phyloP scores from a whole-genome alignment of 176 grass and related monocot species.

The Carex kokanica region DNA sequence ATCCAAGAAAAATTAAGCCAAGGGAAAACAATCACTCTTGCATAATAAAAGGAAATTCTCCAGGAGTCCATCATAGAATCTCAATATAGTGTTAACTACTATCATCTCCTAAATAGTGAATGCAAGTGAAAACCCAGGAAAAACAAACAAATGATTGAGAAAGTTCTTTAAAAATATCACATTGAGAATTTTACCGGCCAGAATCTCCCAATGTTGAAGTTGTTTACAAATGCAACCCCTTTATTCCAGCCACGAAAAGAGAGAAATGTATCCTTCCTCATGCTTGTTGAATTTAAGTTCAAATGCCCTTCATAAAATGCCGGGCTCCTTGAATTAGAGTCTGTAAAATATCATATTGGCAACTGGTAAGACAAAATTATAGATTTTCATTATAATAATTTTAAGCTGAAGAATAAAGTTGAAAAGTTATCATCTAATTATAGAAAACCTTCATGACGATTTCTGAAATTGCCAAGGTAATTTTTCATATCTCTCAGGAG shows the following conservation, averaged over 20 bases:
- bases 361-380: conserved; percentile 19
- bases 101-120: background rate
- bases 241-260: conserved; percentile 96
- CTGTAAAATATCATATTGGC: conserved; percentile 17
- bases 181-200: conserved; percentile 68
- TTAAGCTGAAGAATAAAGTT: background rate
- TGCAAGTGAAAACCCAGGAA: background rate
- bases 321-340: conserved; percentile 46
- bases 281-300: conserved; percentile 35
- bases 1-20: conserved; percentile 14
- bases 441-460: conserved; percentile 34
- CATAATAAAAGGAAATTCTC: background rate
- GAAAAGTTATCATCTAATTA: conserved; percentile 2
- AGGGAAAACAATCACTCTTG: background rate
- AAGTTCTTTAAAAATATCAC: background rate
- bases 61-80: background rate
- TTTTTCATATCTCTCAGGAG: conserved; percentile 24
- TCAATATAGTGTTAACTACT: background rate
- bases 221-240: conserved; percentile 89
- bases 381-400: conserved; percentile 28
- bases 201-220: conserved; percentile 95
- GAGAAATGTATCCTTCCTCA: conserved; percentile 85
- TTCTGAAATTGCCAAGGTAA: conserved; percentile 21
- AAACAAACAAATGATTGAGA: background rate
- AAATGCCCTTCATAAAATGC: conserved; percentile 73